Evolutionary conservation across 2,329 filamentous ascomycete species (phyloP).

Genomic region (Aspergillus ruber): DNA sequence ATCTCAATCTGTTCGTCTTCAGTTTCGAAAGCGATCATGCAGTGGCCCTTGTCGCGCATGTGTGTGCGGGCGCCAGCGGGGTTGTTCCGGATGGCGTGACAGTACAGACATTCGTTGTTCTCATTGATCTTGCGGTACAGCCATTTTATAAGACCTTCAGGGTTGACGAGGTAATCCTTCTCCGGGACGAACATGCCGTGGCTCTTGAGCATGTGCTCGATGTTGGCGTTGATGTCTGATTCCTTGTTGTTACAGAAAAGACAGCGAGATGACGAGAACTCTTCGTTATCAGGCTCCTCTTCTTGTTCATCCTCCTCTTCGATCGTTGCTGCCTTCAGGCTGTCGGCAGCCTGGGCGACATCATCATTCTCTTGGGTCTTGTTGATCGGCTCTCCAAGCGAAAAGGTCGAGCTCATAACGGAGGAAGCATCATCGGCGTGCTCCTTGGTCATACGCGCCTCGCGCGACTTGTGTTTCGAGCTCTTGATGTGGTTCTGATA

Average conservation of each 20-base stretch:
- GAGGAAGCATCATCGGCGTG: slow-evolving; percentile 65
- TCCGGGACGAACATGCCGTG: slow-evolving; percentile 97
- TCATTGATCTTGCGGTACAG: slow-evolving; percentile 74
- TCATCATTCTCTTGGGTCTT: slow-evolving; percentile 59
- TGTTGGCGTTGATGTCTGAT: slow-evolving; percentile 66
- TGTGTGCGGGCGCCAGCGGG: slow-evolving; percentile 82
- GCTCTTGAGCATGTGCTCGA: slow-evolving; percentile 81
- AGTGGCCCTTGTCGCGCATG: slow-evolving; percentile 95
- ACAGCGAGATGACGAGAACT: slow-evolving; percentile 54
- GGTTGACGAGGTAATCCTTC: slow-evolving; percentile 70
- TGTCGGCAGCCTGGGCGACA: slow-evolving; percentile 70
- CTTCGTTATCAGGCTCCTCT: slow-evolving; percentile 38
- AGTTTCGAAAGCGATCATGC: slow-evolving; percentile 86
- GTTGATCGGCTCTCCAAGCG: slow-evolving; percentile 70
- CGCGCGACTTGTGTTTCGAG: slow-evolving; percentile 75
- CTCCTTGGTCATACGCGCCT: slow-evolving; percentile 45
- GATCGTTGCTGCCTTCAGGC: slow-evolving; percentile 61
- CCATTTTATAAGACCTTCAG: slow-evolving; percentile 72
- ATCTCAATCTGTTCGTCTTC: slow-evolving; percentile 90
- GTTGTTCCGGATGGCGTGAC: slow-evolving; percentile 73
- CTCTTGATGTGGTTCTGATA: slow-evolving; percentile 88
- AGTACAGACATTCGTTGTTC: slow-evolving; percentile 79
- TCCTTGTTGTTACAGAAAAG: slow-evolving; percentile 91
- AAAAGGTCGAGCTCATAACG: slow-evolving; percentile 85
- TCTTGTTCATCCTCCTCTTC: slow-evolving; percentile 48